Evolutionary conservation across 2,329 filamentous ascomycete species (phyloP).

Genomic region (Zymoseptoria passerinii): DNA sequence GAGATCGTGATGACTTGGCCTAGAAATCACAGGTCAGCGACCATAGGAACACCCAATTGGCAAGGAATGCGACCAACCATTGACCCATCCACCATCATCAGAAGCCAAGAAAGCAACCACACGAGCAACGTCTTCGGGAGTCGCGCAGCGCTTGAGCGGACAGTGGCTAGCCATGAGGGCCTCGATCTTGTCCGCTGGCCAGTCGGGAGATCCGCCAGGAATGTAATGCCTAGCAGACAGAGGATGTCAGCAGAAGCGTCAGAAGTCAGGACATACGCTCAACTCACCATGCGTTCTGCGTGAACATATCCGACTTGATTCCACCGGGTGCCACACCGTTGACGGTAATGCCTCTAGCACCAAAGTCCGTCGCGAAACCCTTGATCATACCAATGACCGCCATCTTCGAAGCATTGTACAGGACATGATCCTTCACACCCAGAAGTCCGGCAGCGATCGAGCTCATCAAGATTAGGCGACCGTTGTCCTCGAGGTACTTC

Average conservation of each 20-base stretch:
- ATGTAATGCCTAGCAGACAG: slow-evolving; percentile 41
- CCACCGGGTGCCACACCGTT: slow-evolving; percentile 66
- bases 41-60: not conserved
- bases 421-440: slow-evolving; percentile 61
- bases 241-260: not conserved
- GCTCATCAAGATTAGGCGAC: slow-evolving; percentile 66
- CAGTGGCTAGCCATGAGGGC: slow-evolving; percentile 43
- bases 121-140: slow-evolving; percentile 37
- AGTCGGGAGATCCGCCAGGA: slow-evolving; percentile 41
- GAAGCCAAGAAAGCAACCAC: slow-evolving; percentile 33
- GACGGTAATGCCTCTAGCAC: slow-evolving; percentile 58
- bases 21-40: slow-evolving; percentile 16
- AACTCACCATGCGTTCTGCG: slow-evolving; percentile 30
- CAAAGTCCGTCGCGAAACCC: slow-evolving; percentile 63
- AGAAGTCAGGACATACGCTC: not conserved
- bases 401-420: slow-evolving; percentile 66
- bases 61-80: slow-evolving; percentile 21
- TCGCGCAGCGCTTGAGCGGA: slow-evolving; percentile 41
- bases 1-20: slow-evolving; percentile 38
- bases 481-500: slow-evolving; percentile 60
- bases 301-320: slow-evolving; percentile 71
- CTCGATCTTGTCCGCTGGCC: slow-evolving; percentile 44
- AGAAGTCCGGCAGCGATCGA: slow-evolving; percentile 60
- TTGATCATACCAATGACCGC: slow-evolving; percentile 66
- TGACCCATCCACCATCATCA: slow-evolving; percentile 35